phyloP scores from a whole-genome alignment of 1,284 basidiomycete genomes.

The Inonotus obliquus region DNA sequence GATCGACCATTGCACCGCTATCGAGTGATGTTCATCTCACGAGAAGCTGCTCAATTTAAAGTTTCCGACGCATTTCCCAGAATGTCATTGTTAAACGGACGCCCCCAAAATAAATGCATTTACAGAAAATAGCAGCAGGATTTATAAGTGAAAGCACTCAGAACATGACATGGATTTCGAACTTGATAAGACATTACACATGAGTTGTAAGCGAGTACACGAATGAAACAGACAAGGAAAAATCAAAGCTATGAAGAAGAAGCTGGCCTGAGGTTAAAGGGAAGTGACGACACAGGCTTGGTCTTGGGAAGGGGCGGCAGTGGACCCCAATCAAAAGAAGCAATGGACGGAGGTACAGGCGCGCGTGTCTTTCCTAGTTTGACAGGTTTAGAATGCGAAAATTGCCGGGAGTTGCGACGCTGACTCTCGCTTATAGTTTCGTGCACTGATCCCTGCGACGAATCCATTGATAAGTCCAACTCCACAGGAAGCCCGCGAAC shows the following conservation, averaged over 20 bases:
- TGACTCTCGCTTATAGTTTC: conserved; percentile 1
- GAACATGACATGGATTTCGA: too few species aligned
- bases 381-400: conserved; percentile 18
- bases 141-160: too few species aligned
- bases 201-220: too few species aligned
- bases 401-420: conserved; percentile 9
- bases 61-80: too few species aligned
- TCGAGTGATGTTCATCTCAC: too few species aligned
- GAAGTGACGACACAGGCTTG: conserved; percentile 19
- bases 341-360: conserved; percentile 3
- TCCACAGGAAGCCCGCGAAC: not conserved
- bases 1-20: too few species aligned
- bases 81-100: too few species aligned
- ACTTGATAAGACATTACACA: too few species aligned
- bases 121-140: too few species aligned
- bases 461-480: not conserved
- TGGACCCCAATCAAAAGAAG: conserved; percentile 26
- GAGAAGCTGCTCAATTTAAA: too few species aligned
- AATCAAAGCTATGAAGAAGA: not conserved
- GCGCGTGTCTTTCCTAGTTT: conserved; percentile 12
- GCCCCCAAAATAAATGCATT: too few species aligned
- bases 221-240: too few species aligned
- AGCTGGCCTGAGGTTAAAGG: conserved; percentile 18
- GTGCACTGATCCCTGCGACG: not conserved
- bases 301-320: conserved; percentile 15